phyloP scores from a whole-genome alignment of 1,284 basidiomycete species.

The Inonotus hispidus region DNA sequence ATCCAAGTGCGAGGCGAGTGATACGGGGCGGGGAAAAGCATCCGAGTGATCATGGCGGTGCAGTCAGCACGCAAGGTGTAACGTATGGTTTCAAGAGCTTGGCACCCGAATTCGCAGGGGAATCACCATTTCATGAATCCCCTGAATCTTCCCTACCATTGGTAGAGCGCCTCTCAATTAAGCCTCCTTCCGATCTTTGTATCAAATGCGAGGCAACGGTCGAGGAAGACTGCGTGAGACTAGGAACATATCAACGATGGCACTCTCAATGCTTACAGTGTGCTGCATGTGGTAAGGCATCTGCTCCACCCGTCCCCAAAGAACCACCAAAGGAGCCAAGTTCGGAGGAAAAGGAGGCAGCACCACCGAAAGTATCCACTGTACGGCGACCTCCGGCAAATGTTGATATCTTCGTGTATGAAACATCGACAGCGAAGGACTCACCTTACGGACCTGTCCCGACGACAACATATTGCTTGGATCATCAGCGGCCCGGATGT shows the following conservation, averaged over 20 bases:
- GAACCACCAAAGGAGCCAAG: slow-evolving; percentile 39
- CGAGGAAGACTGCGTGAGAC: slow-evolving; percentile 93
- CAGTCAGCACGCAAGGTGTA: slow-evolving; percentile 67
- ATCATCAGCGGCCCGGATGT: slow-evolving; percentile 66
- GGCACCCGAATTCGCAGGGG: slow-evolving; percentile 83
- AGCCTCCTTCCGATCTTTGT: slow-evolving; percentile 85
- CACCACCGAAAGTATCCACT: slow-evolving; percentile 53
- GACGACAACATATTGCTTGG: slow-evolving; percentile 67
- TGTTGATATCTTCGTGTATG: slow-evolving; percentile 72
- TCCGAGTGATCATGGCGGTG: slow-evolving; percentile 34
- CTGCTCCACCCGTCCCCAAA: slow-evolving; percentile 56
- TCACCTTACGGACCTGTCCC: slow-evolving; percentile 66
- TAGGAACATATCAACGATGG: slow-evolving; percentile 95
- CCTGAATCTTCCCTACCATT: slow-evolving; percentile 37
- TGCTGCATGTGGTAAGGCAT: slow-evolving; percentile 70
- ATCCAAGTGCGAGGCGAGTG: slow-evolving; percentile 67
- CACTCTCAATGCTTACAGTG: slow-evolving; percentile 92
- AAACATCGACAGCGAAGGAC: slow-evolving; percentile 58
- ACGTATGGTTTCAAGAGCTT: slow-evolving; percentile 87
- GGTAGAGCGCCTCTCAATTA: slow-evolving; percentile 47
- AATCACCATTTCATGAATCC: slow-evolving; percentile 62
- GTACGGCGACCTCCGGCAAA: slow-evolving; percentile 72
- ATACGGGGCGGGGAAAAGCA: slow-evolving; percentile 63
- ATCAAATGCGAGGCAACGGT: slow-evolving; percentile 86
- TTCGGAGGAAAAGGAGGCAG: slow-evolving; percentile 38